Evolutionary conservation across 1,139 yeast genomes (phyloP).

Genomic region (Kodamaea derodonti): DNA sequence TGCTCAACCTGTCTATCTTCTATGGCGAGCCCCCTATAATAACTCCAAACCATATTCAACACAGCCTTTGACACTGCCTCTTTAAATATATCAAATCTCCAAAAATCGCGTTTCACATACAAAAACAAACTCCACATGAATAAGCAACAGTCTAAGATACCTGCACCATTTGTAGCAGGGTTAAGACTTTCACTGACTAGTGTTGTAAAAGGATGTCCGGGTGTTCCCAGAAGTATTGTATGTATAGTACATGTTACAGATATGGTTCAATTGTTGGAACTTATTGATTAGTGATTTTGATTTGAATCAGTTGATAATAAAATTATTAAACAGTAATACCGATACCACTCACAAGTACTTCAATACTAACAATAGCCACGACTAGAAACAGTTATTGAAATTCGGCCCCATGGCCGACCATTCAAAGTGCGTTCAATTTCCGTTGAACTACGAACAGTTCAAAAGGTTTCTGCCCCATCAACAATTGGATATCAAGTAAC

Average conservation of each 20-base stretch:
- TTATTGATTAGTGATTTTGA: no score
- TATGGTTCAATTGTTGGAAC: no score
- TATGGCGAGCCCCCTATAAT: no score
- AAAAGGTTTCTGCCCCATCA: slow-evolving; percentile 37
- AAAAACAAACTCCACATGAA: slow-evolving; percentile 1
- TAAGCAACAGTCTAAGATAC: slow-evolving; percentile 3
- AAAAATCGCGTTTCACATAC: slow-evolving; percentile 2
- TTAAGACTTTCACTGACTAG: slow-evolving; percentile 47
- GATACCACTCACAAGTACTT: no score
- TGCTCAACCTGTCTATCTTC: no score
- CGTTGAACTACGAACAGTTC: slow-evolving; percentile 34
- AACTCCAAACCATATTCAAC: no score
- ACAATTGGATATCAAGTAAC: slow-evolving; percentile 43
- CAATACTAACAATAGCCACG: slow-evolving; percentile 30
- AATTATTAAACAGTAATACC: no score
- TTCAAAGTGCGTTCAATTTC: slow-evolving; percentile 37
- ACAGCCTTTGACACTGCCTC: no score
- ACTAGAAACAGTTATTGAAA: slow-evolving; percentile 39
- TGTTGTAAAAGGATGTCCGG: slow-evolving; percentile 60
- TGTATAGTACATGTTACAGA: no score
- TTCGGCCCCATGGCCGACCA: slow-evolving; percentile 40
- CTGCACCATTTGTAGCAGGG: slow-evolving; percentile 28
- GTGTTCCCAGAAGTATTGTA: slow-evolving; percentile 52
- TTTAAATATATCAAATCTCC: neutral
- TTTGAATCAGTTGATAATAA: no score